Conservation (phyloP, 2,329 filamentous ascomycete species). For the Colletotrichum trifolii region DNA sequence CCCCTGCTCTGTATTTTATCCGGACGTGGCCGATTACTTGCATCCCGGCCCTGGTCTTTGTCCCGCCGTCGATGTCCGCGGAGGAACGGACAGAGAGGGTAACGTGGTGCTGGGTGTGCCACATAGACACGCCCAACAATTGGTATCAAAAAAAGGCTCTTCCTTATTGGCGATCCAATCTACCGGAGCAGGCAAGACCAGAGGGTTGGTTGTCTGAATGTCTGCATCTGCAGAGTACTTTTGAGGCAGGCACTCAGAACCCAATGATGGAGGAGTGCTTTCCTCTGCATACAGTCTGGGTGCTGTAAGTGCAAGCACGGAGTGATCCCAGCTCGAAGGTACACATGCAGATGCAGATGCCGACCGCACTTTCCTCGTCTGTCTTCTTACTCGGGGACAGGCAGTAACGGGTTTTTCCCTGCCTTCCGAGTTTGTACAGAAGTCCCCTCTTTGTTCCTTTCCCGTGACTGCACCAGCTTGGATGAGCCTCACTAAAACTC, state of each 20-base stretch:
- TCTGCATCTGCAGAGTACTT: not conserved
- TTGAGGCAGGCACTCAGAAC: not conserved
- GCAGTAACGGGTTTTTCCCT: no score
- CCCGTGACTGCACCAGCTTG: slow-evolving; percentile 12
- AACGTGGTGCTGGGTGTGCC: no score
- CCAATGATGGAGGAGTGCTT: not conserved
- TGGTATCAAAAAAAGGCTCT: no score
- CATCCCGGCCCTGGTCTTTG: not conserved
- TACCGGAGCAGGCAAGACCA: not conserved
- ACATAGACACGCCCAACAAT: no score
- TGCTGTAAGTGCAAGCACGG: no score
- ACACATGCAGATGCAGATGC: no score
- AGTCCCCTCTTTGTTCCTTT: slow-evolving; percentile 9
- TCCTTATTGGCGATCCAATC: no score
- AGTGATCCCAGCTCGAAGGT: no score
- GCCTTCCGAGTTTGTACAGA: slow-evolving; percentile 3
- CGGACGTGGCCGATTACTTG: slow-evolving; percentile 1
- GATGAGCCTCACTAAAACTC: slow-evolving; percentile 28
- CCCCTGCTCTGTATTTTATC: not conserved
- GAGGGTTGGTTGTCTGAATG: not conserved
- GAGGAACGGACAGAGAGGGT: not conserved
- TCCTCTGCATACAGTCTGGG: no score
- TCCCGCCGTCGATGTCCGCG: not conserved
- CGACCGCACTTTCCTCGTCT: no score
- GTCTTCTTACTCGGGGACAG: no score